A percentile compares a stretch with the other conserved stretches of the same genome.
Conservation (phyloP, 1,284 basidiomycete genomes). For the Apiotrichum domesticum region DNA sequence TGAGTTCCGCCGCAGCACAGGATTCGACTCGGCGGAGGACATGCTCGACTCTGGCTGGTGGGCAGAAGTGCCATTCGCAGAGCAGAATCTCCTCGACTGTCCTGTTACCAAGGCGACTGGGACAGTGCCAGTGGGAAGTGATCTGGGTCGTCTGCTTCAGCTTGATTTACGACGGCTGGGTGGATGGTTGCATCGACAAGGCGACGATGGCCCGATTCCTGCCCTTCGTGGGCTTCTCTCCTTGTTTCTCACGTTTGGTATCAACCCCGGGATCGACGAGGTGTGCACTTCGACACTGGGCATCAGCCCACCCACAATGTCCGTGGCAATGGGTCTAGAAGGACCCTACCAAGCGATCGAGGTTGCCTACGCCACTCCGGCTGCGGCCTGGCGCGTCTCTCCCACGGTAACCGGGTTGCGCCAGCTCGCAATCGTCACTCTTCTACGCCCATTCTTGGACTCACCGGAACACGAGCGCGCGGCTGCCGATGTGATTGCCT, state of each 20-base stretch:
- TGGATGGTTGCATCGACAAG: conserved; percentile 18
- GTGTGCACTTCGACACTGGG: conserved; percentile 51
- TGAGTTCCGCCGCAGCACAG: conserved; percentile 81
- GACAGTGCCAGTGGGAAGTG: conserved; percentile 1
- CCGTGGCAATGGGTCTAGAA: conserved; percentile 51
- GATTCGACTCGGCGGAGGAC: conserved; percentile 66
- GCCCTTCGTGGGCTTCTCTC: conserved; percentile 42
- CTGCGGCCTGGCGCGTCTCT: conserved; percentile 62
- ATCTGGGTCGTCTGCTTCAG: conserved; percentile 21
- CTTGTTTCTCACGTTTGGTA: conserved; percentile 48
- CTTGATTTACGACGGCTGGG: conserved; percentile 27
- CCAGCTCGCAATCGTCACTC: conserved; percentile 59
- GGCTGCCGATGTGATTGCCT: conserved; percentile 65
- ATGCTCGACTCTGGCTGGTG: conserved; percentile 65
- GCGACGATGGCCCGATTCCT: conserved; percentile 19
- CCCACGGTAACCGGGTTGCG: conserved; percentile 59
- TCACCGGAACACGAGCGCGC: conserved; percentile 66
- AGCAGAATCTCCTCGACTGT: not conserved
- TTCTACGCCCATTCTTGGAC: conserved; percentile 64
- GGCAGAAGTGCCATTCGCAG: conserved; percentile 56
- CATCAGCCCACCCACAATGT: conserved; percentile 45
- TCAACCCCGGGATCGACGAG: conserved; percentile 59
- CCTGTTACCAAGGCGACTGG: conserved; percentile 13
- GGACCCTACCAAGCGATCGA: conserved; percentile 28
- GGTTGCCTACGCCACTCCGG: not conserved